A percentile compares a stretch with the other conserved stretches of the same genome.
Conservation (phyloP, 1,284 basidiomycete genomes). For the Melampsora americana region DNA sequence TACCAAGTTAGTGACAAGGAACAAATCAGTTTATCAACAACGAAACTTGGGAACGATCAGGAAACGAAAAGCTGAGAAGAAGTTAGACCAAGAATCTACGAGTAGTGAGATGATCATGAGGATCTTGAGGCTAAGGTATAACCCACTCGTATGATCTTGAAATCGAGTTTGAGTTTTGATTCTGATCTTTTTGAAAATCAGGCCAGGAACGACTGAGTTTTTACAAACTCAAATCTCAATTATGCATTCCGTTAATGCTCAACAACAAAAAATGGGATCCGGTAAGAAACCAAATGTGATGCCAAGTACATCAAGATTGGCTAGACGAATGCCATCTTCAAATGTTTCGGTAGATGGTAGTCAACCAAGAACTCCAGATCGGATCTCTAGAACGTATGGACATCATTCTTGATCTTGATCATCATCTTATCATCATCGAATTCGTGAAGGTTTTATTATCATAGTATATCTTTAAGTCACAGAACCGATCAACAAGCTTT, state of each 20-base stretch:
- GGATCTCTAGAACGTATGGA: not conserved
- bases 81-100: constrained; percentile 65
- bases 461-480: too few species aligned
- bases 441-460: too few species aligned
- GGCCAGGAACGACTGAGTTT: constrained; percentile 78
- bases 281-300: not conserved
- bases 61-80: constrained; percentile 88
- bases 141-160: constrained; percentile 42
- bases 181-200: constrained; percentile 50
- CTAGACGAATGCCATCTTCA: not conserved
- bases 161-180: not conserved
- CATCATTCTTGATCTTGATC: not conserved
- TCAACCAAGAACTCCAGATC: not conserved
- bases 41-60: constrained; percentile 91
- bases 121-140: constrained; percentile 85
- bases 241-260: constrained; percentile 46
- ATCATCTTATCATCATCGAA: not conserved
- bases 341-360: not conserved
- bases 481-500: too few species aligned
- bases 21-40: constrained; percentile 84
- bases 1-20: constrained; percentile 64
- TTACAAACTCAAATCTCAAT: constrained; percentile 68
- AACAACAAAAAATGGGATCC: constrained; percentile 22
- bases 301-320: not conserved
- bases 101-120: constrained; percentile 82